Evolutionary conservation across 345 rosid species (phyloP).

Genomic region (Kernera saxatilis): DNA sequence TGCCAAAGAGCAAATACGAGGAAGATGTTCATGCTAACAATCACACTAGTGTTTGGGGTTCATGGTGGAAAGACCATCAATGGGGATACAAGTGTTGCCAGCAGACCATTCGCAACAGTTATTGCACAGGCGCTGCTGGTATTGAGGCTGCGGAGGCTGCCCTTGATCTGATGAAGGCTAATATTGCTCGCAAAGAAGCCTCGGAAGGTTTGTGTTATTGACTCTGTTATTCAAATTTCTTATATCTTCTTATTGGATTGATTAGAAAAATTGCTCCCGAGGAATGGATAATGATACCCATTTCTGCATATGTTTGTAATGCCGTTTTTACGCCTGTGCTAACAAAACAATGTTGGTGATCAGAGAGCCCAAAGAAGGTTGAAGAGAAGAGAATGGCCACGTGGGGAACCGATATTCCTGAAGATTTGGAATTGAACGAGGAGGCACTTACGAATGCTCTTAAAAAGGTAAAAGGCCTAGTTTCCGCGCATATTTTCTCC

Average conservation of each 20-base stretch:
- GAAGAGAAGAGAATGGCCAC: slow-evolving; percentile 67
- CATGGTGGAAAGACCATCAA: slow-evolving; percentile 90
- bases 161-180: slow-evolving; percentile 75
- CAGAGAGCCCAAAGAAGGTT: slow-evolving; percentile 31
- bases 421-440: slow-evolving; percentile 61
- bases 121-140: slow-evolving; percentile 90
- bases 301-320: neutral
- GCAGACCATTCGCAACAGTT: slow-evolving; percentile 74
- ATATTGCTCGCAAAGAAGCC: slow-evolving; percentile 69
- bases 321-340: slow-evolving; percentile 2
- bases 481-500: neutral
- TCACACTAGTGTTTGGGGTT: slow-evolving; percentile 86
- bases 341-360: neutral
- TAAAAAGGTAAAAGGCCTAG: slow-evolving; percentile 35
- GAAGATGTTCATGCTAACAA: slow-evolving; percentile 58
- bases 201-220: slow-evolving; percentile 34
- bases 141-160: slow-evolving; percentile 93
- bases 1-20: slow-evolving; percentile 73
- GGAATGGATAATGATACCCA: neutral
- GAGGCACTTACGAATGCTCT: slow-evolving; percentile 56
- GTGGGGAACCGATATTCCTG: slow-evolving; percentile 73
- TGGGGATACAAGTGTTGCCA: slow-evolving; percentile 93
- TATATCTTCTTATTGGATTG: neutral
- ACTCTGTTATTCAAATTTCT: neutral
- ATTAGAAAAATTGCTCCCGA: neutral